Percentiles rank a stretch among this genome's conserved stretches.
phyloP scores from a whole-genome alignment of 2,329 filamentous ascomycete genomes.

The Chlorencoelia australis region DNA sequence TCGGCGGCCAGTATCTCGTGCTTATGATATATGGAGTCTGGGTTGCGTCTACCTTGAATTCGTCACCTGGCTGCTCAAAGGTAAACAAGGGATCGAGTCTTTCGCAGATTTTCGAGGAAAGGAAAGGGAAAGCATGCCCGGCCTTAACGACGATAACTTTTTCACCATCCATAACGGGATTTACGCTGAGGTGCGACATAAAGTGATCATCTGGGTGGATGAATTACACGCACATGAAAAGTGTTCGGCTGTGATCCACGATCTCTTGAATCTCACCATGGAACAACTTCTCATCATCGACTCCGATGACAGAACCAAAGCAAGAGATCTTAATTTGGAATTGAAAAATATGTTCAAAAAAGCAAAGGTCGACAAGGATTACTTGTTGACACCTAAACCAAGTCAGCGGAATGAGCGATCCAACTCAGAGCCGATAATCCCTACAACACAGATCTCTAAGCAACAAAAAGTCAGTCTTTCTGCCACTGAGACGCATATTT shows the following conservation, averaged over 20 bases:
- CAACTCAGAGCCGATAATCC: background rate
- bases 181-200: constrained; percentile 6
- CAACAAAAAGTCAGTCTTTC: too few species aligned
- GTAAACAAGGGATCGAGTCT: constrained; percentile 10
- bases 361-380: constrained; percentile 7
- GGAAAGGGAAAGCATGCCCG: background rate
- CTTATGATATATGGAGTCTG: constrained; percentile 30
- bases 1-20: constrained; percentile 23
- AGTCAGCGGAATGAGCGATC: background rate
- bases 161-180: constrained; percentile 9
- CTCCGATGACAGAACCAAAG: constrained; percentile 1
- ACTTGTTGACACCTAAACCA: constrained; percentile 10
- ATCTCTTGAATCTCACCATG: constrained; percentile 13
- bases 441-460: too few species aligned
- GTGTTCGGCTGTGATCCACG: constrained; percentile 13
- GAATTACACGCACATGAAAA: constrained; percentile 8
- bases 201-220: constrained; percentile 8
- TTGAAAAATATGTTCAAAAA: constrained; percentile 1
- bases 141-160: constrained; percentile 16
- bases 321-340: background rate
- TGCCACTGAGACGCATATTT: too few species aligned
- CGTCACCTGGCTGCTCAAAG: constrained; percentile 28
- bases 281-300: constrained; percentile 10
- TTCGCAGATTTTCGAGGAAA: constrained; percentile 10
- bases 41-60: constrained; percentile 31